These are phyloP conservation scores for Fraxinus floribunda DNA, from an alignment of 305 asterid species.

Conservation along the genomic window DNA sequence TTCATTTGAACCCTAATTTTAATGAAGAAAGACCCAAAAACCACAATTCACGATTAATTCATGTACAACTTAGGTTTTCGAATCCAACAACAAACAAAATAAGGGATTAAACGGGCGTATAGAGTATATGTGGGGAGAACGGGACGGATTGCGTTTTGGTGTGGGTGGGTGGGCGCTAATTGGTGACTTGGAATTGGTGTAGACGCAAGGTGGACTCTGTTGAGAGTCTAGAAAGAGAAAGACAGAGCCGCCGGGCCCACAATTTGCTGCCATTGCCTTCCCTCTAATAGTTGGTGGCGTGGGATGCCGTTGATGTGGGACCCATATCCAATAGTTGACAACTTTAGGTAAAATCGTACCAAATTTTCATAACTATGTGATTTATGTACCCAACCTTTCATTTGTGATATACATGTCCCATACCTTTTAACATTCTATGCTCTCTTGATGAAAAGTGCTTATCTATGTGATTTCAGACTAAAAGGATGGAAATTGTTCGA, in stretches of 20 bases:
- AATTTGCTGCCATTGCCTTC: neutral
- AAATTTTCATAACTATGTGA: neutral
- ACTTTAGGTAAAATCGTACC: neutral
- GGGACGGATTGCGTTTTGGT: slow-evolving; percentile 2
- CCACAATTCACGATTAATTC: neutral
- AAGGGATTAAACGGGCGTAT: slow-evolving; percentile 5
- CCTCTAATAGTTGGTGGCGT: neutral
- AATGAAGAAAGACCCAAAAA: neutral
- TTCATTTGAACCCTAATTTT: slow-evolving; percentile 29
- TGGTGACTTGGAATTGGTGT: slow-evolving; percentile 20
- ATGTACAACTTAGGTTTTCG: neutral
- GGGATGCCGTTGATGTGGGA: neutral
- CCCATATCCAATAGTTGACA: neutral
- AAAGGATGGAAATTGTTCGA: neutral
- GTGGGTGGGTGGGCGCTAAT: slow-evolving; percentile 19
- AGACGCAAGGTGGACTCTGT: slow-evolving; percentile 6
- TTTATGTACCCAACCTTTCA: neutral
- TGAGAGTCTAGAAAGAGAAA: neutral
- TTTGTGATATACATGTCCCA: neutral
- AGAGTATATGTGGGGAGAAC: slow-evolving; percentile 3
- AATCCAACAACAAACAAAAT: neutral
- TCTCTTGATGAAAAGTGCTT: neutral
- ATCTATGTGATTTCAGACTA: neutral
- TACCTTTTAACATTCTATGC: neutral
- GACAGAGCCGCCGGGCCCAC: slow-evolving; percentile 12